A percentile compares a stretch with the other conserved stretches of the same genome.
Conservation (phyloP, 306 rosid species). For the Oemleria cerasiformis region DNA sequence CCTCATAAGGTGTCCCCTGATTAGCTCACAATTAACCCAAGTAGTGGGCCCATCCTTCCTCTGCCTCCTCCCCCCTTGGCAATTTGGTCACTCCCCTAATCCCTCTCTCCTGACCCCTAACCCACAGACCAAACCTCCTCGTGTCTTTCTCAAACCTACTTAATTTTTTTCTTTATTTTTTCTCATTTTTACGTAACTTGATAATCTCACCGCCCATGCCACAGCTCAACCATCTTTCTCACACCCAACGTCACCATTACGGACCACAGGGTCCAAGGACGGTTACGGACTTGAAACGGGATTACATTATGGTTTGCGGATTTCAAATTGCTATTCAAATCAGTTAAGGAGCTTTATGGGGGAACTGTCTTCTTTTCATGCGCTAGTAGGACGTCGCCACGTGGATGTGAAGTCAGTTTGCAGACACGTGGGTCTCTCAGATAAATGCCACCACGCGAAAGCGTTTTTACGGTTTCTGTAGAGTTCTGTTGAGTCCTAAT, state of each 20-base stretch:
- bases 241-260: slow-evolving; percentile 11
- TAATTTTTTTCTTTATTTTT: background rate
- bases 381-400: slow-evolving; percentile 3
- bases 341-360: slow-evolving; percentile 1
- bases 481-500: background rate
- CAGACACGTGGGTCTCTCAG: background rate
- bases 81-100: slow-evolving; percentile 24
- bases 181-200: background rate
- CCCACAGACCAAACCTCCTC: slow-evolving; percentile 15
- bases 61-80: slow-evolving; percentile 49
- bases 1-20: slow-evolving; percentile 27
- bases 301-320: slow-evolving; percentile 7
- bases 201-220: background rate
- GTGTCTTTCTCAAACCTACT: background rate
- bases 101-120: slow-evolving; percentile 16
- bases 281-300: slow-evolving; percentile 12
- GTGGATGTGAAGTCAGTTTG: slow-evolving; percentile 14
- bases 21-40: slow-evolving; percentile 30
- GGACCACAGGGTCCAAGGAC: background rate
- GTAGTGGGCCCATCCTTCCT: slow-evolving; percentile 34
- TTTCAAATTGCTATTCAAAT: slow-evolving; percentile 11
- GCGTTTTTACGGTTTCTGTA: background rate
- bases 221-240: background rate
- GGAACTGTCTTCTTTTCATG: background rate
- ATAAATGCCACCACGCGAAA: background rate